Evolutionary conservation across 805 yeast species (phyloP), one percentile per base, ranked within the genome.

Genomic region (Kazachstania bromeliacearum): DNA sequence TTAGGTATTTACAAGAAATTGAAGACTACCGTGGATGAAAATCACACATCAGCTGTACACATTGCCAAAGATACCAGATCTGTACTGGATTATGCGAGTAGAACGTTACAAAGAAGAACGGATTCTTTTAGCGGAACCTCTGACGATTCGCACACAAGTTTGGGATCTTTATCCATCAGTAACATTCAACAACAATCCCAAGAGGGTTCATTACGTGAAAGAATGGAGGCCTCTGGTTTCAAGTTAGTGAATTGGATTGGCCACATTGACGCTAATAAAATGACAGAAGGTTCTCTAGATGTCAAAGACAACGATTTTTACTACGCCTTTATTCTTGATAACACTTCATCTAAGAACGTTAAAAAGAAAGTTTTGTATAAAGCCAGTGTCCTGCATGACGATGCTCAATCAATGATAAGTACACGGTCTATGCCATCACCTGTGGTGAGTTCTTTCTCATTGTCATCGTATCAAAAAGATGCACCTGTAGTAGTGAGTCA

Each of bases 261-360:
- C 4, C 64, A 68, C 51, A 57, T 84, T 59, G 57, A 60, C 12
- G 77, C 79, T 2, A 78, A 77, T 43, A 80, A 78, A 42, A 59
- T 75, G 49, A 68, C 72, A 35, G 74, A 74, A 33, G 94, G 88
- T 1, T 61, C 66, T 19, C 66, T 79, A 40, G 66, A 67, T n/a
- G 79, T 79, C 2, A 59, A 57, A 2, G 64, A 68, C 17, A 82
- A 79, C 7, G 89, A 89, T 2, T 71, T 79, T 49, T 81, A 73
- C 59, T 57, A 55, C 34, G 96, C 96, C 0, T 83, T 89, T 55
- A 79, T 92, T 18, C 81, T 89, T 52, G 97, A 89, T 60, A 89
- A 89, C 61, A 81, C 95, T 0, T 85, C 87, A 48, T 80, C 95
- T 22, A 85, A 83, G 51, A 84, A 80, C 22, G 79, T 78, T 16